Conservation (phyloP, 1,284 basidiomycete species). For the Cryptococcus wingfieldii region DNA sequence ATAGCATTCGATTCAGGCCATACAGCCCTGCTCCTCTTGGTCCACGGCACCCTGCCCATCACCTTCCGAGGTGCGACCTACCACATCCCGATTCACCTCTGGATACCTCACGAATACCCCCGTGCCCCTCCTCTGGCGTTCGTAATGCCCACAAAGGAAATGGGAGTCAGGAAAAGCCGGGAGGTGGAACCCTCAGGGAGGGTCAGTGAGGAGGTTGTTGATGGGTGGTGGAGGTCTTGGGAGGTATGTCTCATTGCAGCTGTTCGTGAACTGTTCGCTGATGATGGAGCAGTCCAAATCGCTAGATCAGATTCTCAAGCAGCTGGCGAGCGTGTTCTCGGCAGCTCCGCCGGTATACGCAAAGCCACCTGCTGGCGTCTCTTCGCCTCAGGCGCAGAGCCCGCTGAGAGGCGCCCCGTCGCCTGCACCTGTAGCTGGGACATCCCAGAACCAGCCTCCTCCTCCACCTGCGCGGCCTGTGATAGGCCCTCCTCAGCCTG, state of each 20-base stretch:
- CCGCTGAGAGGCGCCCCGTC: neutral
- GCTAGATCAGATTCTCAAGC: conserved; percentile 33
- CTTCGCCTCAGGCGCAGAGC: conserved; percentile 5
- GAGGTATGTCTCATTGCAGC: conserved; percentile 57
- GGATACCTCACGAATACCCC: conserved; percentile 81
- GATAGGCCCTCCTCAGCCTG: conserved; percentile 8
- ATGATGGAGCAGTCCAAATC: conserved; percentile 23
- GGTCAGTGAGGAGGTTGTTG: conserved; percentile 48
- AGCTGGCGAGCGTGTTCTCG: conserved; percentile 64
- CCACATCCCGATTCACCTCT: conserved; percentile 89
- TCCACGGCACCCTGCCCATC: conserved; percentile 90
- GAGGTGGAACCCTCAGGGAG: conserved; percentile 80
- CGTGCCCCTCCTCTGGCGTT: conserved; percentile 78
- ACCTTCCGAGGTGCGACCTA: conserved; percentile 71
- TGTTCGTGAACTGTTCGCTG: conserved; percentile 39
- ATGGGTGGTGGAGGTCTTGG: conserved; percentile 73
- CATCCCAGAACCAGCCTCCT: conserved; percentile 18
- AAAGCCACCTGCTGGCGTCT: conserved; percentile 55
- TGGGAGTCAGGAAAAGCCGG: conserved; percentile 76
- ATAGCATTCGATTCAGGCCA: conserved; percentile 90
- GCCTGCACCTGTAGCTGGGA: neutral
- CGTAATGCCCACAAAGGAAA: conserved; percentile 87
- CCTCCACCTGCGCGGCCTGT: conserved; percentile 30
- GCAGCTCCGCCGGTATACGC: conserved; percentile 84
- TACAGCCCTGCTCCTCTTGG: conserved; percentile 78